Percentiles rank a stretch among this genome's conserved stretches.
phyloP scores from a whole-genome alignment of 164 flowering plant genomes.

The Aristolochia californica region DNA sequence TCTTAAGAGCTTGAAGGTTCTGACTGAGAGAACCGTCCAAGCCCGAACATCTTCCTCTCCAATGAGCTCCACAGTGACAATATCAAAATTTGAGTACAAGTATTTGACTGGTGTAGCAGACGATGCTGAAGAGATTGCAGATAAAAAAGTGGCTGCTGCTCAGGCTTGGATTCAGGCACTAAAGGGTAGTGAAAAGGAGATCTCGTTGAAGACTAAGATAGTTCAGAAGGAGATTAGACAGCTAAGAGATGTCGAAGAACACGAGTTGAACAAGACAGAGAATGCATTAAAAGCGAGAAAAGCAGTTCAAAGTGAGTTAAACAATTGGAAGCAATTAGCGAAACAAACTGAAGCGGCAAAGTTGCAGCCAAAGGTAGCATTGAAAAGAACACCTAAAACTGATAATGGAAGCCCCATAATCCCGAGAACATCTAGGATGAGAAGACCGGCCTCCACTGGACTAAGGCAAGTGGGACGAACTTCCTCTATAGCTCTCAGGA shows the following conservation, averaged over 20 bases:
- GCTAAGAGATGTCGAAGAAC: slow-evolving; percentile 33
- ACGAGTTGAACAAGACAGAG: slow-evolving; percentile 19
- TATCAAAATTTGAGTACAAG: slow-evolving; percentile 73
- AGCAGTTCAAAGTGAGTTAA: slow-evolving; percentile 27
- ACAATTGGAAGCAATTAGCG: slow-evolving; percentile 17
- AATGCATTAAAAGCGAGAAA: slow-evolving; percentile 22
- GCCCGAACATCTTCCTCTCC: slow-evolving; percentile 44
- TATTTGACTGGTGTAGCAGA: slow-evolving; percentile 56
- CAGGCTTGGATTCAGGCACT: slow-evolving; percentile 80
- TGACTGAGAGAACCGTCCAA: slow-evolving; percentile 34
- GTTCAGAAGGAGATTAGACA: slow-evolving; percentile 34
- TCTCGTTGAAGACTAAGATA: slow-evolving; percentile 37
- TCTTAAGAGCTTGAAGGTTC: slow-evolving; percentile 38
- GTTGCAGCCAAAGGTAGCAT: slow-evolving; percentile 10
- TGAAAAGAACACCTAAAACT: slow-evolving; percentile 24
- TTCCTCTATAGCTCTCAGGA: slow-evolving; percentile 30
- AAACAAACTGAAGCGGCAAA: slow-evolving; percentile 9
- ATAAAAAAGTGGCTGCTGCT: slow-evolving; percentile 79
- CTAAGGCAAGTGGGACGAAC: slow-evolving; percentile 19
- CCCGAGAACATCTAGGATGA: slow-evolving; percentile 28
- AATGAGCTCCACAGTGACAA: slow-evolving; percentile 40
- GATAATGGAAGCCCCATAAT: slow-evolving; percentile 27
- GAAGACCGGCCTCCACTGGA: slow-evolving; percentile 41
- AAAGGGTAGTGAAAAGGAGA: slow-evolving; percentile 64
- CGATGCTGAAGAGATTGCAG: slow-evolving; percentile 63